Conservation (phyloP, 148 eudicot genomes). For the Rhododendron kiyosumense region DNA sequence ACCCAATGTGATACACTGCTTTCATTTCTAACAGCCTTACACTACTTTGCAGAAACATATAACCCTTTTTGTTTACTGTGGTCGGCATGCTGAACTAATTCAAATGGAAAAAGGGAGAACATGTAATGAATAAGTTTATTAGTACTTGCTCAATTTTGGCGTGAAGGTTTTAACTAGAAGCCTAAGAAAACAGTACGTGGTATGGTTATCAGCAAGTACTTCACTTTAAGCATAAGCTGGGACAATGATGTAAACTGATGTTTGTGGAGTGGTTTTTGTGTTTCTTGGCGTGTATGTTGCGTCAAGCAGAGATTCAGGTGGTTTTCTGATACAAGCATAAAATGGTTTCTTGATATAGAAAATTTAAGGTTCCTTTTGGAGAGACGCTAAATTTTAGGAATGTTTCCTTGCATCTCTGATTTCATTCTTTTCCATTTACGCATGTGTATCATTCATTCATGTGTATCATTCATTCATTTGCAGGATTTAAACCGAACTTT, state of each 20-base stretch:
- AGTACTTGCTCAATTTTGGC: not conserved
- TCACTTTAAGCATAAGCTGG: not conserved
- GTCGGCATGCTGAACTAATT: not conserved
- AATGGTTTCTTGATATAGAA: not conserved
- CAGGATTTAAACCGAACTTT: conserved; percentile 93
- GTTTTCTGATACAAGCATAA: not conserved
- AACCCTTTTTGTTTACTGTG: not conserved
- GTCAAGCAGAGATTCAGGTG: not conserved
- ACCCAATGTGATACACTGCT: not conserved
- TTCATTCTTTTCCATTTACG: not conserved
- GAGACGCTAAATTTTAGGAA: not conserved
- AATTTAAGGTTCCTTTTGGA: not conserved
- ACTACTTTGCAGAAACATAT: not conserved
- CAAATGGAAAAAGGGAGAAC: not conserved
- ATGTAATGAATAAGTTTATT: not conserved
- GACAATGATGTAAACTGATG: not conserved
- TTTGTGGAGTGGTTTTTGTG: not conserved
- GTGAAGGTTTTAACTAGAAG: not conserved
- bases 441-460: not conserved
- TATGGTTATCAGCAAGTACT: not conserved
- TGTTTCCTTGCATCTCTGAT: not conserved
- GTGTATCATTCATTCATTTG: not conserved
- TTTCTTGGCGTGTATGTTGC: not conserved
- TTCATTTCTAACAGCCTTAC: not conserved
- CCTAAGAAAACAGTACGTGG: not conserved